These are phyloP conservation scores for Suillus americanus DNA, from an alignment of 768 basidiomycete species.

Conservation along the genomic window DNA sequence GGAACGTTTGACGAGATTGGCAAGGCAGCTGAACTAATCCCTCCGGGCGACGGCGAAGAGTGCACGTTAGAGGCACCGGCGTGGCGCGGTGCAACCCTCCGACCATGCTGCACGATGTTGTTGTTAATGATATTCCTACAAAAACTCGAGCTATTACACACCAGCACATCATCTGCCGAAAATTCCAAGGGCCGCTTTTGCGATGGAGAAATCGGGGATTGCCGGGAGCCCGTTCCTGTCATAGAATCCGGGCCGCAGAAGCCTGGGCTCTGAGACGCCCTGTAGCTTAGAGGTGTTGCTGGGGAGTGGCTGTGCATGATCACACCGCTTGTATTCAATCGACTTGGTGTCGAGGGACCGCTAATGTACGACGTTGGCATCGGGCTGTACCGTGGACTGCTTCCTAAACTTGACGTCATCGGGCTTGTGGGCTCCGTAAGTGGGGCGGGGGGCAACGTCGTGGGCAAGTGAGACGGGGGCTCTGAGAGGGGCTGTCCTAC, in stretches of 20 bases:
- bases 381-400: slow-evolving; percentile 1
- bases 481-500: not conserved
- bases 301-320: slow-evolving; percentile 20
- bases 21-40: not conserved
- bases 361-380: not conserved
- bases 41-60: slow-evolving; percentile 8
- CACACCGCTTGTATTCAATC: slow-evolving; percentile 2
- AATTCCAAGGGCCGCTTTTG: slow-evolving; percentile 16
- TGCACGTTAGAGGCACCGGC: slow-evolving; percentile 11
- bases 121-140: slow-evolving; percentile 17
- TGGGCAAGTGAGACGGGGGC: not conserved
- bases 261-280: slow-evolving; percentile 8
- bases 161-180: slow-evolving; percentile 7
- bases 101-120: slow-evolving; percentile 13
- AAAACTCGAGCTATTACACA: slow-evolving; percentile 14
- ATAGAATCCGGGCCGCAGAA: not conserved
- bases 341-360: slow-evolving; percentile 12
- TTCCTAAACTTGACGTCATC: not conserved
- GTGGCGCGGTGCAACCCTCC: slow-evolving; percentile 20
- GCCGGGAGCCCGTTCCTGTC: slow-evolving; percentile 13
- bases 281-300: slow-evolving; percentile 16
- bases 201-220: slow-evolving; percentile 19
- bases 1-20: not conserved
- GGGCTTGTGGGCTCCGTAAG: not conserved
- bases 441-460: not conserved